Evolutionary conservation across 306 rosid species (phyloP).

Genomic region (Erythrophleum fordii): DNA sequence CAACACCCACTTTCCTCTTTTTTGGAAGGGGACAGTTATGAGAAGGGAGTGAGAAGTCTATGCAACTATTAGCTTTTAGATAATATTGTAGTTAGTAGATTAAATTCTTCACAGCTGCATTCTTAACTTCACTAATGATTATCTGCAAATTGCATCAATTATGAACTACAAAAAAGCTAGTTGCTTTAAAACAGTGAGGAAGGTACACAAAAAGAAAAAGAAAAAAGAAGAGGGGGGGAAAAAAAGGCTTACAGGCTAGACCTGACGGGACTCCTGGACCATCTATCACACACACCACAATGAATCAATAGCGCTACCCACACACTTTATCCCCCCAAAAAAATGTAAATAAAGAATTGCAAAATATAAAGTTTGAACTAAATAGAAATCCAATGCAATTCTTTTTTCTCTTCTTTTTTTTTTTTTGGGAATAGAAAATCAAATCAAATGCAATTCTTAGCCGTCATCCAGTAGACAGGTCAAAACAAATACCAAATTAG

Average conservation of each 20-base stretch:
- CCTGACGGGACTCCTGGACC: not conserved
- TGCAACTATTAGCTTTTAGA: not conserved
- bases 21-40: not conserved
- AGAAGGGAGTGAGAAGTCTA: not conserved
- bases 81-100: not conserved
- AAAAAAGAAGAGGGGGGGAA: not conserved
- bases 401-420: too few relatives aligned
- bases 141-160: constrained; percentile 1
- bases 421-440: not conserved
- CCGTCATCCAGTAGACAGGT: not conserved
- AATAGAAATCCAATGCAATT: not conserved
- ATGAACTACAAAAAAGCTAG: not conserved
- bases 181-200: not conserved
- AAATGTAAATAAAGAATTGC: not conserved
- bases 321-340: not conserved
- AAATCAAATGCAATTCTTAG: not conserved
- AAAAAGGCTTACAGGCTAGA: not conserved
- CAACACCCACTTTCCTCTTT: not conserved
- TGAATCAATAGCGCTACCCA: too few relatives aligned
- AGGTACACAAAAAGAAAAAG: not conserved
- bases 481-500: not conserved
- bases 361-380: constrained; percentile 6
- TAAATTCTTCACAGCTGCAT: constrained; percentile 1
- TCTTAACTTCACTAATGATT: not conserved
- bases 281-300: not conserved